Evolutionary conservation across 2,329 filamentous ascomycete species (phyloP).

Genomic region (Teratosphaeria zuluensis): DNA sequence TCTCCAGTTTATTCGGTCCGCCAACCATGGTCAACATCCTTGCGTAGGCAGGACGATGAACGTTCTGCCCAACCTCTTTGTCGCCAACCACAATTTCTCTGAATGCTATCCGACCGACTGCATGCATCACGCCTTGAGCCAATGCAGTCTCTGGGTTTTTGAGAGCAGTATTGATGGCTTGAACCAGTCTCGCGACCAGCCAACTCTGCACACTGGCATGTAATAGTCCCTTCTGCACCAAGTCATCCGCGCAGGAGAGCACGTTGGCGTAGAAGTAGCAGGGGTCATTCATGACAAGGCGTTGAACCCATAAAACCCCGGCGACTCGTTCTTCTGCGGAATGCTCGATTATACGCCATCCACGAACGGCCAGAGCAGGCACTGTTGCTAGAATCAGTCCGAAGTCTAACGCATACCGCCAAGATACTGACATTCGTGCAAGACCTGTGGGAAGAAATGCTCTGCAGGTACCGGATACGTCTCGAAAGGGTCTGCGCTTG

Average conservation of each 20-base stretch:
- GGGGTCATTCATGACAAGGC: slow-evolving; percentile 4
- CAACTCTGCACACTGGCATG: slow-evolving; percentile 4
- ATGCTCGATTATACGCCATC: neutral
- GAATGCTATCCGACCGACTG: slow-evolving; percentile 8
- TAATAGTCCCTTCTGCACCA: slow-evolving; percentile 3
- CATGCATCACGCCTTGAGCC: slow-evolving; percentile 5
- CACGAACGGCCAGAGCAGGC: slow-evolving; percentile 7
- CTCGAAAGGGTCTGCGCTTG: slow-evolving; percentile 1
- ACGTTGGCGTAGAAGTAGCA: slow-evolving; percentile 11
- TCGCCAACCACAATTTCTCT: slow-evolving; percentile 8
- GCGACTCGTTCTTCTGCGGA: slow-evolving; percentile 1
- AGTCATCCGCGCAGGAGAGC: slow-evolving; percentile 6
- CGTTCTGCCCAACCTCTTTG: slow-evolving; percentile 2
- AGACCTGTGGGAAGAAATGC: slow-evolving; percentile 4
- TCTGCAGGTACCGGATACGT: slow-evolving; percentile 6
- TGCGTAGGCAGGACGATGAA: slow-evolving; percentile 8
- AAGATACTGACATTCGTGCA: slow-evolving; percentile 3
- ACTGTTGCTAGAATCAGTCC: neutral
- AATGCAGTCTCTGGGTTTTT: slow-evolving; percentile 1
- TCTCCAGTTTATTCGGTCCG: slow-evolving; percentile 3
- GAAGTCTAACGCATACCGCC: neutral
- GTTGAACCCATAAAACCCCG: slow-evolving; percentile 8
- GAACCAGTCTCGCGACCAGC: slow-evolving; percentile 3
- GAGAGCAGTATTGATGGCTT: slow-evolving; percentile 7
- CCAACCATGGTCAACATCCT: slow-evolving; percentile 8